Evolutionary conservation across 2,329 filamentous ascomycete genomes (phyloP).

Genomic region (Eutypella sp.): DNA sequence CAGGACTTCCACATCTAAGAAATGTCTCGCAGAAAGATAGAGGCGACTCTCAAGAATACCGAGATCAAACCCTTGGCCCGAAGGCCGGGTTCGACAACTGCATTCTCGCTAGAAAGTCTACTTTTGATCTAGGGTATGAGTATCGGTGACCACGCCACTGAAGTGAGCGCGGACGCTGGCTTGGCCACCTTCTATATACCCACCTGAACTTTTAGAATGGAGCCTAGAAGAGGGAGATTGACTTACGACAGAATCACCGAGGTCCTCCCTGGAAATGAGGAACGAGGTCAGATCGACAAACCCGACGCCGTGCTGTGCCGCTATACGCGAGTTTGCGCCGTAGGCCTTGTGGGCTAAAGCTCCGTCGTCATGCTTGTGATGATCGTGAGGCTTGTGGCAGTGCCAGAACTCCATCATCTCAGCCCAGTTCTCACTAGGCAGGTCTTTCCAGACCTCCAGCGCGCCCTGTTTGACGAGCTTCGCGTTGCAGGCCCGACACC

Average conservation of each 20-base stretch:
- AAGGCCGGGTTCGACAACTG: slow-evolving; percentile 32
- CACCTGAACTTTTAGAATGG: slow-evolving; percentile 17
- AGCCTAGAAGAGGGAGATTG: slow-evolving; percentile 7
- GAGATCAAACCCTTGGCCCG: slow-evolving; percentile 35
- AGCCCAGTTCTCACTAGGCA: slow-evolving; percentile 96
- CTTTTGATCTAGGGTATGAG: slow-evolving; percentile 58
- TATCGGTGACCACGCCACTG: slow-evolving; percentile 62
- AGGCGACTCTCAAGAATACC: slow-evolving; percentile 27
- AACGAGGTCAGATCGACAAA: slow-evolving; percentile 80
- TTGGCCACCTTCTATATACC: slow-evolving; percentile 62
- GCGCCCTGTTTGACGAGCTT: slow-evolving; percentile 32
- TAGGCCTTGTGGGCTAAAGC: slow-evolving; percentile 65
- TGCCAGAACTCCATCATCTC: slow-evolving; percentile 99
- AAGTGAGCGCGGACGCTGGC: slow-evolving; percentile 36
- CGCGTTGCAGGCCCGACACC: slow-evolving; percentile 35
- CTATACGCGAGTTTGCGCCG: slow-evolving; percentile 71
- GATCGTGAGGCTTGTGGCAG: slow-evolving; percentile 82
- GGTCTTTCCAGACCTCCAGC: slow-evolving; percentile 72
- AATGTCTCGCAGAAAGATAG: slow-evolving; percentile 42
- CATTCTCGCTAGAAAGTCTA: slow-evolving; percentile 23
- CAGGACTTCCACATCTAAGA: slow-evolving; percentile 42
- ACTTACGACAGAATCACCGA: slow-evolving; percentile 40
- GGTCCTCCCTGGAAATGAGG: slow-evolving; percentile 65
- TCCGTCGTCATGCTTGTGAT: slow-evolving; percentile 45
- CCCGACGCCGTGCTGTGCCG: slow-evolving; percentile 60